A percentile compares a stretch with the other conserved stretches of the same genome.
These are phyloP conservation scores for Phytopythium oedochilum DNA, from an alignment of 352 stramenopile species.

Conservation along the genomic window DNA sequence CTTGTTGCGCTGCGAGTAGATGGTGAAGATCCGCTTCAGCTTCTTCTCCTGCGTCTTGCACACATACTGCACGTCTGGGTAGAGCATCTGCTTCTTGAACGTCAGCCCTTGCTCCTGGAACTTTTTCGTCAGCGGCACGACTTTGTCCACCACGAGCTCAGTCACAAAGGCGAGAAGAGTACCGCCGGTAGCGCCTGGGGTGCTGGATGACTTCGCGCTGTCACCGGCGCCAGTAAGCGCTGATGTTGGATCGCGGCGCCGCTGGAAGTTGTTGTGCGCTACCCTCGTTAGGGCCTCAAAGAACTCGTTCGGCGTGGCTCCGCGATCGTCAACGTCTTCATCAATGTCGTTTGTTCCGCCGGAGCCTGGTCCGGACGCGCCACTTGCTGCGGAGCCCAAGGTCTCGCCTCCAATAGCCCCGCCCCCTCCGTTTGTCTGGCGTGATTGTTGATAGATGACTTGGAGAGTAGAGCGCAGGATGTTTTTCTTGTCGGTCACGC, in stretches of 20 bases:
- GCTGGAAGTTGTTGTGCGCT: conserved; percentile 66
- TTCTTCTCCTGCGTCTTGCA: conserved; percentile 76
- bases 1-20: conserved; percentile 74
- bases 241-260: conserved; percentile 36
- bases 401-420: not conserved
- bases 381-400: not conserved
- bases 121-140: conserved; percentile 70
- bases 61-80: conserved; percentile 69
- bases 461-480: conserved; percentile 70
- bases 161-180: conserved; percentile 37
- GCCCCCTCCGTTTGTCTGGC: conserved; percentile 22
- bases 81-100: conserved; percentile 84
- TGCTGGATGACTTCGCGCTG: not conserved
- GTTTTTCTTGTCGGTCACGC: conserved; percentile 78
- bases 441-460: conserved; percentile 68
- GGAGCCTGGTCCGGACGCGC: too few species aligned
- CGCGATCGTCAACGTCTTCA: conserved; percentile 47
- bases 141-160: conserved; percentile 58
- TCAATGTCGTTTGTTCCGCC: conserved; percentile 21
- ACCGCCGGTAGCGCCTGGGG: not conserved
- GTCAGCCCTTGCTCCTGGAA: conserved; percentile 76
- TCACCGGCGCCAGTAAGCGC: conserved; percentile 7
- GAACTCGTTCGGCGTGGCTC: conserved; percentile 74
- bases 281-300: conserved; percentile 72
- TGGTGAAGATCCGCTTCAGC: conserved; percentile 65